Evolutionary conservation across 345 rosid genomes (phyloP).

Genomic region (Gossypium rotundifolium): DNA sequence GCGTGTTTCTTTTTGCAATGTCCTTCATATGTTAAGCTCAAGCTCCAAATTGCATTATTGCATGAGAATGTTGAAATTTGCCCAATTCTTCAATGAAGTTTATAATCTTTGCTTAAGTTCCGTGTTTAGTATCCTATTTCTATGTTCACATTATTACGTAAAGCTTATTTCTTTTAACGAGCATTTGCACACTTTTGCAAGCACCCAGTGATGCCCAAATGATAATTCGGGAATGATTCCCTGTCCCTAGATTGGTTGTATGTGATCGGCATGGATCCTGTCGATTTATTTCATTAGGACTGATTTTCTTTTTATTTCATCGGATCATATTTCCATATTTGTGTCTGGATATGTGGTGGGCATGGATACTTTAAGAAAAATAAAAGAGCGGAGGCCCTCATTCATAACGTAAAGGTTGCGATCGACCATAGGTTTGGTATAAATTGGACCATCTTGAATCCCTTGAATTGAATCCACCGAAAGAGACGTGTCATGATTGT

Average conservation of each 20-base stretch:
- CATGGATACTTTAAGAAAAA: no score
- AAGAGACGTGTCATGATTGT: not conserved
- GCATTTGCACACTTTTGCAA: constrained; percentile 84
- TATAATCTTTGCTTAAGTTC: not conserved
- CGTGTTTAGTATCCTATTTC: not conserved
- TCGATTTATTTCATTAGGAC: constrained; percentile 15
- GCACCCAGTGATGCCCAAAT: constrained; percentile 70
- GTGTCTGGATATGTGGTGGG: no score
- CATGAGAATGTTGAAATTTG: not conserved
- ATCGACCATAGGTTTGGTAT: not conserved
- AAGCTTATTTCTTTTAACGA: constrained; percentile 26
- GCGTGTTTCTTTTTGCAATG: not conserved
- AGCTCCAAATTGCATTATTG: not conserved
- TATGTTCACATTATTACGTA: not conserved
- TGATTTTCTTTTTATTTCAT: no score
- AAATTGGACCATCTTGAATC: not conserved
- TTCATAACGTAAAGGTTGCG: not conserved
- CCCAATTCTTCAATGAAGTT: not conserved
- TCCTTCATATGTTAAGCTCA: not conserved
- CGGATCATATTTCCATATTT: no score
- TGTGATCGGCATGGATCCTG: constrained; percentile 99
- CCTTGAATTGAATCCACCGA: not conserved
- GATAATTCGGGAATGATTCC: constrained; percentile 81
- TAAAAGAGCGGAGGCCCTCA: not conserved
- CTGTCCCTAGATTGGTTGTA: constrained; percentile 90